A percentile compares a stretch with the other conserved stretches of the same genome.
phyloP scores from a whole-genome alignment of 1,284 basidiomycete species.

The Papiliotrema terrestris region DNA sequence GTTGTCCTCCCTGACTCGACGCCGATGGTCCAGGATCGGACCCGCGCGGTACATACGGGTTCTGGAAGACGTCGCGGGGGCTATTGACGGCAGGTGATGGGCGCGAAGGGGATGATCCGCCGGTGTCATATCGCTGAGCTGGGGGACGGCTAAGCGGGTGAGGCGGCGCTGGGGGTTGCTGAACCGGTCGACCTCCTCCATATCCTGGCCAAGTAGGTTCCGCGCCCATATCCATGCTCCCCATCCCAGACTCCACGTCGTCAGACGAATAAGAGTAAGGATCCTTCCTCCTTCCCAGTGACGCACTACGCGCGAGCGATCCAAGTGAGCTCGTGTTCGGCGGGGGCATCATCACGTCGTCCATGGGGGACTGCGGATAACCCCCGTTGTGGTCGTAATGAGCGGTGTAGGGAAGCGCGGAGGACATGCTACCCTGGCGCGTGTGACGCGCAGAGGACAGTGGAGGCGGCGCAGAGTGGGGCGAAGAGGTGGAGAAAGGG shows the following conservation, averaged over 20 bases:
- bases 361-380: constrained; percentile 16
- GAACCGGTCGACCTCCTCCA: background rate
- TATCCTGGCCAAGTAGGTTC: constrained; percentile 7
- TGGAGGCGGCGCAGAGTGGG: constrained; percentile 8
- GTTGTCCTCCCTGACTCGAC: constrained; percentile 2
- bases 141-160: constrained; percentile 18
- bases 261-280: constrained; percentile 46
- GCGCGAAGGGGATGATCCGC: constrained; percentile 11
- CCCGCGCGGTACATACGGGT: constrained; percentile 38
- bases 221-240: constrained; percentile 24
- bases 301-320: constrained; percentile 41
- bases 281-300: constrained; percentile 44
- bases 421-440: constrained; percentile 17
- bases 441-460: constrained; percentile 7
- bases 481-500: constrained; percentile 5
- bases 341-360: constrained; percentile 24
- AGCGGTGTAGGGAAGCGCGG: constrained; percentile 11
- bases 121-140: constrained; percentile 7
- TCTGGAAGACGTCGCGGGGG: constrained; percentile 10
- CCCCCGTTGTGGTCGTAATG: background rate
- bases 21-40: constrained; percentile 24
- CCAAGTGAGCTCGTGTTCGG: constrained; percentile 17
- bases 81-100: background rate
- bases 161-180: constrained; percentile 25
- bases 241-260: constrained; percentile 47